Base-by-base conservation (phyloP, 2,329 filamentous ascomycete genomes). In the Pyrenochaeta sp. region DNA sequence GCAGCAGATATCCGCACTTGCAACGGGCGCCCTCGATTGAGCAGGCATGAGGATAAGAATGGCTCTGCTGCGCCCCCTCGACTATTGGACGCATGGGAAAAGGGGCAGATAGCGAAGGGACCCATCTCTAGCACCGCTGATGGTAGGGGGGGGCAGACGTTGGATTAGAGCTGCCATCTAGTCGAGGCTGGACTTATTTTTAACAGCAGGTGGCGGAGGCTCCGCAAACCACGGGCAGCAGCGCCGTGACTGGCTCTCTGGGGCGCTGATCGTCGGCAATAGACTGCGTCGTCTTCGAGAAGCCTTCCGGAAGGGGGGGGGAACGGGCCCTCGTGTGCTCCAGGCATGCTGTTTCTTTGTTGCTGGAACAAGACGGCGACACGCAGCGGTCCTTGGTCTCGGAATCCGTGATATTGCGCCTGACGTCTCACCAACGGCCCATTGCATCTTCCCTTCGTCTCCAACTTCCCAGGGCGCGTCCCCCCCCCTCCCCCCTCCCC, bases 151-250 rank as follows among this genome's bases (percentile, higher is more conserved):
- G 14, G 9, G 46, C 42, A 41, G 58, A 65, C 54, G 60, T 66
- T 37, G 53, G 49, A 60, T 51, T 62, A 64, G 55, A 59, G 56
- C 32, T 54, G 46, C 17, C 21, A 36, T 14, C 10, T 32, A 29
- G 57, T n/a, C 15, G 35, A 33, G 31, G 41, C 40, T 40, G 21
- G 58, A 37, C 37, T 58, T 61, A 54, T 60, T 60, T 57, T 56
- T 58, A 49, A 32, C 44, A 33, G 42, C 37, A 49, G 39, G 39
- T 49, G 33, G 55, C 43, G 43, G 51, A 47, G 37, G 45, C 46
- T 41, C 37, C 23, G 33, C 39, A 29, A 29, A 45, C 29, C 21
- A 30, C 20, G 20, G 45, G 44, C 46, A 50, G 45, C 47, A 18
- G 27, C 35, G 32, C 52, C 37, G 53, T 49, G 40, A 51, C 42